Evolutionary conservation across 495 filamentous ascomycete genomes (phyloP), one percentile per base, ranked within the genome.

Genomic region (Penicillium crystallinum): DNA sequence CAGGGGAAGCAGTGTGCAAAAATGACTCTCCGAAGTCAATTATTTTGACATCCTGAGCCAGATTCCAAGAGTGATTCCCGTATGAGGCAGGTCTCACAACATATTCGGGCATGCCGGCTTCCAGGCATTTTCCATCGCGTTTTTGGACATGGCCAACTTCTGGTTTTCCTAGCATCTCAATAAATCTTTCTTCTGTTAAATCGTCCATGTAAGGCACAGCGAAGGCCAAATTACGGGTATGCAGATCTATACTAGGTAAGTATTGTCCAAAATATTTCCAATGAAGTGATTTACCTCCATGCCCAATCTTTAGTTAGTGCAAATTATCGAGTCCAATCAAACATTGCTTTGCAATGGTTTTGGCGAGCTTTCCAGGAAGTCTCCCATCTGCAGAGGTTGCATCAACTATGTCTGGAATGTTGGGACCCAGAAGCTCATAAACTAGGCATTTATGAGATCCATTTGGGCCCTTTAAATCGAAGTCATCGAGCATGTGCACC

Each of bases 11-110:
- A 30, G 37, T 52, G 11, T 53, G 56, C n/a, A 62, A 49, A 38
- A 78, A 78, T 17, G 70, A 64, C 54, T 76, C 66, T 31, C 75
- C 71, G 31, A 76, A 70, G 53, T 78, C 75, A n/a, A 78, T 62
- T 34, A 78, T 61, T 48, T 68, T 67, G 54, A 67, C 54, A 0
- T 48, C 10, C 34, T 63, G 38, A 23, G 34, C 14, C 34, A 45
- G 50, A n/a, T 47, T 36, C 62, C 59, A 58, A 59, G 51, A 56
- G 30, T 38, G 44, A 23, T 41, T 56, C 29, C 18, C 42, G 36
- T 59, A 58, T 59, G 52, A 49, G 21, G 62, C 50, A 48, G 61
- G 57, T 38, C 57, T 63, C 3, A 75, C 67, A 6, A 77, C 54
- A 46, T 77, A 68, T 25, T 57, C 52, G 0, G 75, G 71, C 40